Evolutionary conservation across 768 basidiomycete species (phyloP).

Genomic region (Mycena sanguinolenta): DNA sequence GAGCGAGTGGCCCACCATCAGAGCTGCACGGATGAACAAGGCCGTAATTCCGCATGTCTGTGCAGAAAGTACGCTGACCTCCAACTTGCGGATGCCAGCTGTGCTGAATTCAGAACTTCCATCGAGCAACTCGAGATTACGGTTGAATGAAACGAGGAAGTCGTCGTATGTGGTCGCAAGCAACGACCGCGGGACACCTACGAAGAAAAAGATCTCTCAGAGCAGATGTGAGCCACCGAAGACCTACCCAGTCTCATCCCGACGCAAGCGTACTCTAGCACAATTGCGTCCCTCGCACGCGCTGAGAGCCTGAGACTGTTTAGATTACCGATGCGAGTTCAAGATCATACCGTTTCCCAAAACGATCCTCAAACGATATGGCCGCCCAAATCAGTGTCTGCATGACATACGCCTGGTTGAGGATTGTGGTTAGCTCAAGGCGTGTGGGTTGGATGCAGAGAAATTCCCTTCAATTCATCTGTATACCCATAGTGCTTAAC

Average conservation of each 20-base stretch:
- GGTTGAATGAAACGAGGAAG: constrained; percentile 33
- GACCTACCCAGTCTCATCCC: constrained; percentile 29
- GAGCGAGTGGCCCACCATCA: constrained; percentile 35
- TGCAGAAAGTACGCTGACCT: constrained; percentile 19
- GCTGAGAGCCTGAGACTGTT: constrained; percentile 27
- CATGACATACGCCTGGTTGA: constrained; percentile 29
- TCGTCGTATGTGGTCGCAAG: constrained; percentile 32
- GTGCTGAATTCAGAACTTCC: constrained; percentile 23
- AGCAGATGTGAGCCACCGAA: too few relatives aligned
- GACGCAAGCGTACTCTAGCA: constrained; percentile 32
- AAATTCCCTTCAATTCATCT: constrained; percentile 21
- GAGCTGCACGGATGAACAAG: constrained; percentile 18
- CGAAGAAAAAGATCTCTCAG: too few relatives aligned
- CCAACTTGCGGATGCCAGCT: constrained; percentile 25
- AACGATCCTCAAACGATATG: constrained; percentile 29
- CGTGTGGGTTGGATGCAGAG: not conserved
- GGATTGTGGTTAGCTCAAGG: not conserved
- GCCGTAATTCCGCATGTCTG: constrained; percentile 26
- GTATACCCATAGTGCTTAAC: constrained; percentile 30
- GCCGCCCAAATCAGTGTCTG: constrained; percentile 34
- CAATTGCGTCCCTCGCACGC: constrained; percentile 35
- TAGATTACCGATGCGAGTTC: too few relatives aligned
- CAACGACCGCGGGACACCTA: constrained; percentile 24
- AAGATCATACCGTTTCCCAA: constrained; percentile 19
- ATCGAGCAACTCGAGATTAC: constrained; percentile 27